A percentile compares a stretch with the other conserved stretches of the same genome.
Conservation (phyloP, 768 basidiomycete genomes). For the Agaricus blazei region DNA sequence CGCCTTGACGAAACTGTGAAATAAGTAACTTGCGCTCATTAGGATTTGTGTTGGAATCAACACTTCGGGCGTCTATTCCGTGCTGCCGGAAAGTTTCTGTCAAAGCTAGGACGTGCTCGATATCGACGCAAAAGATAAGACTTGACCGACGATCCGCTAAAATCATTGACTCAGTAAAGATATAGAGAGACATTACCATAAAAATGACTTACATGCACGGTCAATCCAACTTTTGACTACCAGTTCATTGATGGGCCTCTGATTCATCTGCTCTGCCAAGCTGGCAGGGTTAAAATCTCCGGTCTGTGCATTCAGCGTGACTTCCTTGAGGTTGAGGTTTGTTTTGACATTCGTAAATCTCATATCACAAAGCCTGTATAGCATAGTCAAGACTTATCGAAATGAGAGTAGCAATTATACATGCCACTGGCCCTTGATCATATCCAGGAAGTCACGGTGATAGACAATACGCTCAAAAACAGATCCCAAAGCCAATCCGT, state of each 20-base stretch:
- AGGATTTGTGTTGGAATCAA: slow-evolving; percentile 65
- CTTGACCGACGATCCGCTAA: slow-evolving; percentile 73
- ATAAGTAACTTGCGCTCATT: slow-evolving; percentile 62
- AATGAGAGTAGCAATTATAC: slow-evolving; percentile 1
- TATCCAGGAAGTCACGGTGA: slow-evolving; percentile 84
- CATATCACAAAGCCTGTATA: slow-evolving; percentile 72
- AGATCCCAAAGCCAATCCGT: slow-evolving; percentile 82
- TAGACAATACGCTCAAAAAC: slow-evolving; percentile 92
- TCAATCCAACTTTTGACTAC: slow-evolving; percentile 85
- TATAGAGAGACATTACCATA: background rate
- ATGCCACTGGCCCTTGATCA: slow-evolving; percentile 91
- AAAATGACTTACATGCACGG: slow-evolving; percentile 55
- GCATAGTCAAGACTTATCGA: background rate
- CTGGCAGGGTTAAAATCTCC: slow-evolving; percentile 83
- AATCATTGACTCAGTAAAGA: slow-evolving; percentile 5
- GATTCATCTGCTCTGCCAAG: slow-evolving; percentile 80
- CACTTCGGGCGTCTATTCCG: slow-evolving; percentile 81
- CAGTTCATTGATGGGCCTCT: slow-evolving; percentile 67
- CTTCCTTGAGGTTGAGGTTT: slow-evolving; percentile 60
- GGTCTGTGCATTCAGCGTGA: slow-evolving; percentile 57
- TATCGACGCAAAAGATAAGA: slow-evolving; percentile 85
- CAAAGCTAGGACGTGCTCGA: slow-evolving; percentile 73
- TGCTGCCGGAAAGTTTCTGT: slow-evolving; percentile 66
- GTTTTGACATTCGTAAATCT: slow-evolving; percentile 82
- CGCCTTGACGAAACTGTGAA: slow-evolving; percentile 58